These are phyloP conservation scores for Cytospora schulzeri DNA, from an alignment of 2,329 filamentous ascomycete species.

Conservation along the genomic window DNA sequence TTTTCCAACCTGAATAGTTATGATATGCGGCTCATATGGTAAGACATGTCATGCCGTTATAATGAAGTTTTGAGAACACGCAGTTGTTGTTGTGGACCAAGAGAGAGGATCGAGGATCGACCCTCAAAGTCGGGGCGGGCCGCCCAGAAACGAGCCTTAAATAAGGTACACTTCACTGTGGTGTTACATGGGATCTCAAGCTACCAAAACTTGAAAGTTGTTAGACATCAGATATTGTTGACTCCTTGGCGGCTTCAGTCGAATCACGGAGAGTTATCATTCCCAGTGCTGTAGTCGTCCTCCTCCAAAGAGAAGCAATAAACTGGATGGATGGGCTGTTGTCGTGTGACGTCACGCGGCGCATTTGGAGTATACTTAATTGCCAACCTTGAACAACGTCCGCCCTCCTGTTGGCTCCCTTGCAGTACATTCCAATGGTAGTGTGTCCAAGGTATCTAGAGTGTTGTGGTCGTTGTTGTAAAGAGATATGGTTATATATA, in stretches of 20 bases:
- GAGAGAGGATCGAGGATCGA: neutral
- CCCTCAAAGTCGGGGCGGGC: constrained; percentile 4
- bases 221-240: neutral
- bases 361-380: too few relatives aligned
- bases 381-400: too few relatives aligned
- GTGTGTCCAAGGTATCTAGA: too few relatives aligned
- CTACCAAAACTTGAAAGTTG: neutral
- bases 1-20: neutral
- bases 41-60: too few relatives aligned
- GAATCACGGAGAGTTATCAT: neutral
- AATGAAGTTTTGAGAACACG: neutral
- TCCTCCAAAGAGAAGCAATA: neutral
- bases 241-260: neutral
- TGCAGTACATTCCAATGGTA: too few relatives aligned
- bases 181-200: neutral
- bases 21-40: too few relatives aligned
- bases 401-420: too few relatives aligned
- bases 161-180: neutral
- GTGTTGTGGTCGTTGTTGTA: too few relatives aligned
- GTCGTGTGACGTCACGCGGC: constrained; percentile 22
- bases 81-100: neutral
- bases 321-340: neutral
- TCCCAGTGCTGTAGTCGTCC: too few relatives aligned
- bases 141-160: neutral
- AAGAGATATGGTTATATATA: too few relatives aligned